Evolutionary conservation across 495 filamentous ascomycete species (phyloP).

Genomic region (Podospora appendiculata): DNA sequence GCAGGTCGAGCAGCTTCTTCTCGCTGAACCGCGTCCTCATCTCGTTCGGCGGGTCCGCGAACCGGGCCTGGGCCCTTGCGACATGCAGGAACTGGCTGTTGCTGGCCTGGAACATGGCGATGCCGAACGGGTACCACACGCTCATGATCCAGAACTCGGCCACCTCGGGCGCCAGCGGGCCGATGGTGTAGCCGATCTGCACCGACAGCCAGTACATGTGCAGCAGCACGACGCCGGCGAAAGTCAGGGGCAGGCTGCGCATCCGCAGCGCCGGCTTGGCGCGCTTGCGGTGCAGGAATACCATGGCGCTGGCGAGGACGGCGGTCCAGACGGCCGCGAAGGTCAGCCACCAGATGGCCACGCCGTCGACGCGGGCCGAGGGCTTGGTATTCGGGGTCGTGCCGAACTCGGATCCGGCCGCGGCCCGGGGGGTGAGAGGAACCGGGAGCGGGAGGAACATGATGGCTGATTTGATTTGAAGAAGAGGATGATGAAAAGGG

Average conservation of each 20-base stretch:
- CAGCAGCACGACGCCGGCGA: slow-evolving; percentile 50
- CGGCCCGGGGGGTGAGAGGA: background rate
- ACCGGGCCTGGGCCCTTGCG: slow-evolving; percentile 44
- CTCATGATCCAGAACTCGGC: slow-evolving; percentile 68
- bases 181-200: slow-evolving; percentile 53
- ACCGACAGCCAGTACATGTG: slow-evolving; percentile 57
- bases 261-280: slow-evolving; percentile 53
- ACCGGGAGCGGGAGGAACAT: slow-evolving; percentile 18
- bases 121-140: slow-evolving; percentile 59
- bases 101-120: slow-evolving; percentile 64
- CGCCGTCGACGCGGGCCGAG: slow-evolving; percentile 12
- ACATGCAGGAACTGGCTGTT: slow-evolving; percentile 60
- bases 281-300: slow-evolving; percentile 48
- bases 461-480: background rate
- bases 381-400: slow-evolving; percentile 20
- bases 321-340: slow-evolving; percentile 48
- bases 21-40: slow-evolving; percentile 15
- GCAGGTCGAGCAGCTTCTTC: slow-evolving; percentile 7
- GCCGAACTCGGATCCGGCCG: slow-evolving; percentile 24
- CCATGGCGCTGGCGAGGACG: slow-evolving; percentile 43
- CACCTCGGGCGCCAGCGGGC: slow-evolving; percentile 44
- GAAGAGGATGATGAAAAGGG: background rate
- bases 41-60: slow-evolving; percentile 19
- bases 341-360: slow-evolving; percentile 23
- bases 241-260: slow-evolving; percentile 51